A percentile compares a stretch with the other conserved stretches of the same genome.
These are phyloP conservation scores for Barnettozyma salicaria DNA, from an alignment of 805 yeast genomes.

Conservation along the genomic window DNA sequence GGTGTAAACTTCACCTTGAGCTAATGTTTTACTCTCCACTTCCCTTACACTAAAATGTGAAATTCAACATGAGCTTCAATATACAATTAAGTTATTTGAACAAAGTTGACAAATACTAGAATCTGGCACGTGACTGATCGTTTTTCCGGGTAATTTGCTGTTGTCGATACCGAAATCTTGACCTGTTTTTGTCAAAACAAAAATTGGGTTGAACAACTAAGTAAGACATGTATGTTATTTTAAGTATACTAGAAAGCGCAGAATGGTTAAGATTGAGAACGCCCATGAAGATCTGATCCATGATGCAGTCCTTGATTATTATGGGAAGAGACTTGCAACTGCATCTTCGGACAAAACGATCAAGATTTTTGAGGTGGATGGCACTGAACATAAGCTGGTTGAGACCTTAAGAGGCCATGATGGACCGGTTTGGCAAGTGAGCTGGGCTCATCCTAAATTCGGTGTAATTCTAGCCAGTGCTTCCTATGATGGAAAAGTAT, in stretches of 20 bases:
- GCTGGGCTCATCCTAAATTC: constrained; percentile 98
- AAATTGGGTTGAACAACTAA: no score
- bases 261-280: constrained; percentile 74
- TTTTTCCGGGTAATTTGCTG: no score
- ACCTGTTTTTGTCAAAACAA: no score
- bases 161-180: no score
- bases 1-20: no score
- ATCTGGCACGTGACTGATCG: no score
- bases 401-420: constrained; percentile 91
- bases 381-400: constrained; percentile 70
- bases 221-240: no score
- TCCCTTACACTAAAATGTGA: no score
- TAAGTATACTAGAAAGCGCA: neutral
- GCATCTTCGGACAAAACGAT: constrained; percentile 96
- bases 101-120: no score
- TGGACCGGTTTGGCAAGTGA: constrained; percentile 98
- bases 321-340: constrained; percentile 92
- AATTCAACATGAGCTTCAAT: no score
- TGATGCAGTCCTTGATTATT: constrained; percentile 95
- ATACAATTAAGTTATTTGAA: no score
- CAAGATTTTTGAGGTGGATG: constrained; percentile 87
- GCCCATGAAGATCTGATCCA: constrained; percentile 92
- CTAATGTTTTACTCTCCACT: no score
- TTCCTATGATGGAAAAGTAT: constrained; percentile 90
- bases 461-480: constrained; percentile 93